These are phyloP conservation scores for Macrophomina tecta DNA, from an alignment of 2,329 filamentous ascomycete genomes.

Conservation along the genomic window DNA sequence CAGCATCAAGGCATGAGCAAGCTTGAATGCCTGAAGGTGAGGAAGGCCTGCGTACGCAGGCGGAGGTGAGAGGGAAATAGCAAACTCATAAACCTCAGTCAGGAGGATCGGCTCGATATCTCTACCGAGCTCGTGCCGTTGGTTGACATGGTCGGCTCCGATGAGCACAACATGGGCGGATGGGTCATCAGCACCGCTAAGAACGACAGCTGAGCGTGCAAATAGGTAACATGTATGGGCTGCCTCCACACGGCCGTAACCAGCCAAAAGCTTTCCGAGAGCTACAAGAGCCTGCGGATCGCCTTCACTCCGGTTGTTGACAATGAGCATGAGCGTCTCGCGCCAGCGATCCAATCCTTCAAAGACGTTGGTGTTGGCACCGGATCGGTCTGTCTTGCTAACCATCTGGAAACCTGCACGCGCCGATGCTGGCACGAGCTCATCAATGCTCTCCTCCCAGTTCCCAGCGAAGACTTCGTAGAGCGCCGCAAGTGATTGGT, in stretches of 20 bases:
- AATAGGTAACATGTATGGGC: constrained; percentile 95
- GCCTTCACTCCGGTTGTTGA: constrained; percentile 84
- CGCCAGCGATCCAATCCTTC: constrained; percentile 93
- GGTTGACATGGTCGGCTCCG: constrained; percentile 78
- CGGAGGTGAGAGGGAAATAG: constrained; percentile 70
- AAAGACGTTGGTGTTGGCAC: constrained; percentile 72
- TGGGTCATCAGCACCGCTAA: constrained; percentile 84
- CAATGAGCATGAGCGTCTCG: constrained; percentile 82
- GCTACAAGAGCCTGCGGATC: constrained; percentile 80
- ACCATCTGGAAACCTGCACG: constrained; percentile 91
- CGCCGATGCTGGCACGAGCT: constrained; percentile 91
- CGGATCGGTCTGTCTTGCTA: constrained; percentile 70
- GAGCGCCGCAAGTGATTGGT: constrained; percentile 85
- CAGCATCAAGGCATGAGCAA: constrained; percentile 82
- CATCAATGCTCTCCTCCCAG: constrained; percentile 91
- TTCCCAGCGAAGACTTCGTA: constrained; percentile 96
- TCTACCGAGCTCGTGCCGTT: constrained; percentile 73
- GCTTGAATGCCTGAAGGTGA: constrained; percentile 88
- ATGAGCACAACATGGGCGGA: constrained; percentile 80
- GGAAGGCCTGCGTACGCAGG: constrained; percentile 65
- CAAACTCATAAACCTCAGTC: constrained; percentile 96
- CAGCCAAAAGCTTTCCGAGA: constrained; percentile 79
- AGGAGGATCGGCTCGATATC: constrained; percentile 88
- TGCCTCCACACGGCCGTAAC: constrained; percentile 88
- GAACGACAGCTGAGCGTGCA: constrained; percentile 71